These are phyloP conservation scores for Penicillium longicatenatum DNA, from an alignment of 495 filamentous ascomycete species.

Conservation along the genomic window DNA sequence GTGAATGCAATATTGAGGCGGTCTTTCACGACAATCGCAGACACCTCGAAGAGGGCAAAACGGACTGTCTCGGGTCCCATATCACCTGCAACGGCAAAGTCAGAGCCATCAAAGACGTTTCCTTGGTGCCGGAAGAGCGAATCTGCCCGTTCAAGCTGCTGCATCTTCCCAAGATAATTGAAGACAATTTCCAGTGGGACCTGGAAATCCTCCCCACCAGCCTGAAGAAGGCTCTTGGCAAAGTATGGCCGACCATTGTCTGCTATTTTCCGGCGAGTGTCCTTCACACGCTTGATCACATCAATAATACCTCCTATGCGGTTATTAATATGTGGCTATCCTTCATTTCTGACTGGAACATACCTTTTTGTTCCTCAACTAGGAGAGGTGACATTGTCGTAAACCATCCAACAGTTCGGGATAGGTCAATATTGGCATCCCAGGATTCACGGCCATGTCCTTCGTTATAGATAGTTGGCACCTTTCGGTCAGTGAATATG, in stretches of 20 bases:
- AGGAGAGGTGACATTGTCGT: conserved; percentile 55
- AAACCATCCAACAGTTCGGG: conserved; percentile 63
- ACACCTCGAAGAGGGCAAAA: conserved; percentile 66
- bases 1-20: conserved; percentile 61
- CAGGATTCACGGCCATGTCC: conserved; percentile 59
- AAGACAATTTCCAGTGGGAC: conserved; percentile 70
- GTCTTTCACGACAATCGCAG: conserved; percentile 59
- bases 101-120: conserved; percentile 42
- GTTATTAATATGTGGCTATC: neutral
- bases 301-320: conserved; percentile 28
- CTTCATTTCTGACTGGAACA: conserved; percentile 8
- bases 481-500: conserved; percentile 52
- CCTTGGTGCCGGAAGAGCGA: conserved; percentile 63
- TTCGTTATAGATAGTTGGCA: conserved; percentile 59
- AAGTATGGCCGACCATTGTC: conserved; percentile 51
- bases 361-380: conserved; percentile 32
- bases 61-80: conserved; percentile 51
- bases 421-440: conserved; percentile 52
- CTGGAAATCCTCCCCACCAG: conserved; percentile 43
- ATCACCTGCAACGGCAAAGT: conserved; percentile 46
- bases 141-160: conserved; percentile 60
- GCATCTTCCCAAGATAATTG: conserved; percentile 64
- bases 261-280: conserved; percentile 41
- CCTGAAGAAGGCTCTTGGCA: conserved; percentile 50
- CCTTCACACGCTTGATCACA: conserved; percentile 49